Evolutionary conservation across 345 rosid genomes (phyloP).

Genomic region (Syzygium aqueum): DNA sequence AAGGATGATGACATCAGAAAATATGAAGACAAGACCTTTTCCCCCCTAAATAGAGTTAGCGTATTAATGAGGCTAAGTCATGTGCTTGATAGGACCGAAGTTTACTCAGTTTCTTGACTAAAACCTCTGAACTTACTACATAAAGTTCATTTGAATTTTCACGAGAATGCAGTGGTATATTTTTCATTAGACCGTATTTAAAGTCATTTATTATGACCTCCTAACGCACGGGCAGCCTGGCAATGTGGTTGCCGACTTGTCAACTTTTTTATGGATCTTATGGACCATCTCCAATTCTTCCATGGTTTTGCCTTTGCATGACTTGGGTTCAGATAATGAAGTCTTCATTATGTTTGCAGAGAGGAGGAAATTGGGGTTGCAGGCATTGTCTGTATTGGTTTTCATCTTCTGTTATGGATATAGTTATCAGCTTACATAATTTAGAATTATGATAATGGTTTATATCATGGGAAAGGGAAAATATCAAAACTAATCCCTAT

Average conservation of each 20-base stretch:
- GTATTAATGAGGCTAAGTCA: background rate
- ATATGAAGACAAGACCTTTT: background rate
- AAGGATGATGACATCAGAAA: background rate
- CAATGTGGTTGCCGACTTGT: background rate
- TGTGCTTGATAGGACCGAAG: background rate
- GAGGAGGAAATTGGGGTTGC: background rate
- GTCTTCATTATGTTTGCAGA: background rate
- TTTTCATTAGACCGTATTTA: background rate
- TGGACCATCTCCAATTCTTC: background rate
- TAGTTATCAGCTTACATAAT: background rate
- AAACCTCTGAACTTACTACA: background rate
- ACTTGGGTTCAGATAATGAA: background rate
- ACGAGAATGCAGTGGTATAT: background rate
- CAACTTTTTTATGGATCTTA: background rate
- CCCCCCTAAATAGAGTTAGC: background rate
- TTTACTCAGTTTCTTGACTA: background rate
- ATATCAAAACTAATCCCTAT: background rate
- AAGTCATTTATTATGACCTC: background rate
- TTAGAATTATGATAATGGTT: background rate
- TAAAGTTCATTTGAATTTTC: background rate
- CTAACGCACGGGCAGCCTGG: background rate
- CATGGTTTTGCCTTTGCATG: background rate
- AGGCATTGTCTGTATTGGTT: background rate
- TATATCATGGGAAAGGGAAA: background rate
- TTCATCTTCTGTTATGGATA: background rate